Evolutionary conservation across 2,329 filamentous ascomycete species (phyloP), one percentile per base, ranked within the genome.

Genomic region (Penicillium sp.): DNA sequence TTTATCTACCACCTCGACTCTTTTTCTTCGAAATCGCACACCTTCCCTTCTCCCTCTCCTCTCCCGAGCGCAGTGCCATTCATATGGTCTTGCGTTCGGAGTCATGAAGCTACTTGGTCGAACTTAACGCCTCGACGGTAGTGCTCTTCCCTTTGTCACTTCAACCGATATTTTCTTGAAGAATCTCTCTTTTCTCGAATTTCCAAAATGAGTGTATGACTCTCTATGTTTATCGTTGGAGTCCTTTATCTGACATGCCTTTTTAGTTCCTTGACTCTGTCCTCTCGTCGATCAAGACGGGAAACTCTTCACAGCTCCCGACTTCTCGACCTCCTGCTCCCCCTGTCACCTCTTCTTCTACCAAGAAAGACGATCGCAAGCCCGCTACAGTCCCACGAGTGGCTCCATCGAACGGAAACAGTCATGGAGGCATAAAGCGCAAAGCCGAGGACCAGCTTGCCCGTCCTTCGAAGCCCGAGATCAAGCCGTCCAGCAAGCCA

Each of bases 181-280:
- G 35, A 37, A 39, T 38, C 33, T 44, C 35, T 37, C 48, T 39
- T 27, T 15, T 13, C 15, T 31, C 25, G 6, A 3, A 41, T 11
- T 2, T 13, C 18, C 51, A 56, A 34, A 13, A 68, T 67, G 65
- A 69, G 65, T 58, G 66, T 69, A 58, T 43, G 57, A 39, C n/a
- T n/a, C n/a, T n/a, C n/a, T n/a, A n/a, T n/a, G n/a, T n/a, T n/a
- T 16, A 11, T 20, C 16, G 20, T 4, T 32, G n/a, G n/a, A n/a
- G n/a, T 7, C 25, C 26, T 14, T 30, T 39, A 11, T 10, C 11
- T 14, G 22, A n/a, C 17, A 20, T 9, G 5, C 16, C 6, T 32
- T n/a, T 11, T 6, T 42, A 72, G 69, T 72, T 73, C 47, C 65
- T 74, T 40, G 70, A 70, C 51, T 73, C 71, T 14, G 65, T 74